A percentile compares a stretch with the other conserved stretches of the same genome.
Evolutionary conservation across 2,329 filamentous ascomycete genomes (phyloP).

Genomic region (Tolypocladium capitatum): DNA sequence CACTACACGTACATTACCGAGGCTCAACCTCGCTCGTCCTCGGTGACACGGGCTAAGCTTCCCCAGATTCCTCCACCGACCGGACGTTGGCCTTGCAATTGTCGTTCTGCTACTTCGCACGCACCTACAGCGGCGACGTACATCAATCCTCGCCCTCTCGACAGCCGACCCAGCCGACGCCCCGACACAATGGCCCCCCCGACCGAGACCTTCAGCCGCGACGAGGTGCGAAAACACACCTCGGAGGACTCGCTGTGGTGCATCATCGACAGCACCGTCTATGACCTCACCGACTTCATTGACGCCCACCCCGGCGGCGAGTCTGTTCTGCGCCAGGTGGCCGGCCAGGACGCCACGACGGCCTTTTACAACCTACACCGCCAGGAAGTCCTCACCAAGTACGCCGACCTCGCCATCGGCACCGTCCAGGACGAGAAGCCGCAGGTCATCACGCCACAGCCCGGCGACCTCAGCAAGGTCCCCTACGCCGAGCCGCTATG

Average conservation of each 20-base stretch:
- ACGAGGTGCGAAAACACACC: slow-evolving; percentile 63
- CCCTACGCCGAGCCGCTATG: slow-evolving; percentile 80
- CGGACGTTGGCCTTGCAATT: background rate
- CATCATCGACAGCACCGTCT: slow-evolving; percentile 77
- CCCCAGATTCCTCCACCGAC: too few species aligned
- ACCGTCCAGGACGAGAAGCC: slow-evolving; percentile 62
- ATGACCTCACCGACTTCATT: slow-evolving; percentile 74
- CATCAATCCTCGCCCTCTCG: background rate
- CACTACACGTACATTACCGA: too few species aligned
- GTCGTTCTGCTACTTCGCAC: too few species aligned
- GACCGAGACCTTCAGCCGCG: slow-evolving; percentile 41
- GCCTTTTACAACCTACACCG: slow-evolving; percentile 88
- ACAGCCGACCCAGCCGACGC: too few species aligned
- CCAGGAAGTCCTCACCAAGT: slow-evolving; percentile 77
- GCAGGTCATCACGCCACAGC: slow-evolving; percentile 54
- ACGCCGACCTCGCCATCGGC: slow-evolving; percentile 61
- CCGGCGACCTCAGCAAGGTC: slow-evolving; percentile 61
- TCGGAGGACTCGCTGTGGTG: slow-evolving; percentile 66
- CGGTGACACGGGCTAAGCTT: too few species aligned
- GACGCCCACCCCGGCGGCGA: slow-evolving; percentile 76
- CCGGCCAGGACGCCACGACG: slow-evolving; percentile 66
- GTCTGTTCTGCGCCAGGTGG: slow-evolving; percentile 67
- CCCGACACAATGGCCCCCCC: slow-evolving; percentile 22
- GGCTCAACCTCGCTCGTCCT: too few species aligned
- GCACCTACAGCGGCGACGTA: background rate